Evolutionary conservation across 2,329 filamentous ascomycete genomes (phyloP).

Genomic region (Penicillium sumatraense): DNA sequence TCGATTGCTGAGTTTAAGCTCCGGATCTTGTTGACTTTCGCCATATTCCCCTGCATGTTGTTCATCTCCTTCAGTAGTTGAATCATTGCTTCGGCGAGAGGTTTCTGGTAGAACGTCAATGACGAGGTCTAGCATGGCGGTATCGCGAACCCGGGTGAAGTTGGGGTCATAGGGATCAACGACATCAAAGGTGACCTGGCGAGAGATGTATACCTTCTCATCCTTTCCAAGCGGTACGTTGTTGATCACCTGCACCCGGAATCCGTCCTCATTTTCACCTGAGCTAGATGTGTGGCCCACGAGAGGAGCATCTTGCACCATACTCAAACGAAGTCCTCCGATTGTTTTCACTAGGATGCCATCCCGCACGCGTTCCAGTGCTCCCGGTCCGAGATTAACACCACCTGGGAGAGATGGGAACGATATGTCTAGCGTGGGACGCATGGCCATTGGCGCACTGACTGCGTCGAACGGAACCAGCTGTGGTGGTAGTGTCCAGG

Average conservation of each 20-base stretch:
- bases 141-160: conserved; percentile 77
- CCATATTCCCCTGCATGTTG: conserved; percentile 27
- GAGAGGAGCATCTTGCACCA: conserved; percentile 52
- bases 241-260: conserved; percentile 75
- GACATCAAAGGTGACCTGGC: conserved; percentile 75
- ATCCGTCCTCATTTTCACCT: conserved; percentile 42
- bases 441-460: conserved; percentile 73
- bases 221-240: conserved; percentile 82
- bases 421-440: conserved; percentile 72
- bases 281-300: conserved; percentile 10
- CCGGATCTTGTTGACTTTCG: conserved; percentile 20
- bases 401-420: conserved; percentile 63
- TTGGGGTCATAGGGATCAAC: conserved; percentile 71
- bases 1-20: conserved; percentile 21
- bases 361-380: conserved; percentile 61
- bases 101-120: conserved; percentile 58
- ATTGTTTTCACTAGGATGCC: conserved; percentile 66
- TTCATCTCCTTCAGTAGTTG: conserved; percentile 34
- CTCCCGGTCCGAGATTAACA: conserved; percentile 48
- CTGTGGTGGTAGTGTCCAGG: conserved; percentile 83
- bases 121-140: conserved; percentile 73
- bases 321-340: conserved; percentile 60
- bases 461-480: conserved; percentile 77
- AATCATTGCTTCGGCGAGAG: conserved; percentile 37
- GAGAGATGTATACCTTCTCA: conserved; percentile 80